A percentile compares a stretch with the other conserved stretches of the same genome.
Conservation (phyloP, 768 basidiomycete genomes). For the Phylloporus sp. region DNA sequence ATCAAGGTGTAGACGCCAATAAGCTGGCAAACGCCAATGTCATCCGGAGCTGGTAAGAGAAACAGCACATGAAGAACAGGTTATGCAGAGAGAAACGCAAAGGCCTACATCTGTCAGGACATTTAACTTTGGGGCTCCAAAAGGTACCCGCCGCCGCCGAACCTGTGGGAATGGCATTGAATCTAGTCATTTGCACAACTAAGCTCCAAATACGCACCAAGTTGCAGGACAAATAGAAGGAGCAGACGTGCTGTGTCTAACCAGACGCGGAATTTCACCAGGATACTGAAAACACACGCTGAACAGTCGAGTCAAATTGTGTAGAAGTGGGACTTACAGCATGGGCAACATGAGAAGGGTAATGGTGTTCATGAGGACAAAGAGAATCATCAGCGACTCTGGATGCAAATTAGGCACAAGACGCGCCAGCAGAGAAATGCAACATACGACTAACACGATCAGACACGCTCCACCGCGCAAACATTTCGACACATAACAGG, state of each 20-base stretch:
- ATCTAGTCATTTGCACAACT: not conserved
- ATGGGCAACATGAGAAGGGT: conserved; percentile 41
- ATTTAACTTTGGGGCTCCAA: conserved; percentile 42
- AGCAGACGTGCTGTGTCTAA: conserved; percentile 50
- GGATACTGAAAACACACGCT: conserved; percentile 32
- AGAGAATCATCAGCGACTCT: conserved; percentile 39
- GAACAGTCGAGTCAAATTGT: not conserved
- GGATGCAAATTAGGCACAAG: not conserved
- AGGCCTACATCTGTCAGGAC: conserved; percentile 40
- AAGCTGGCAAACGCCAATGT: conserved; percentile 44
- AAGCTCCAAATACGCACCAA: conserved; percentile 37
- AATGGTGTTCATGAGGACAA: conserved; percentile 39
- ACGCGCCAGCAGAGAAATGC: not conserved
- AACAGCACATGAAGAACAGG: not conserved
- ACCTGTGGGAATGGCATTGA: conserved; percentile 27
- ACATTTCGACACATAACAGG: conserved; percentile 44
- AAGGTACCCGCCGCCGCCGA: conserved; percentile 40
- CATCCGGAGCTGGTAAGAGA: conserved; percentile 34
- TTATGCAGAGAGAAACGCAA: not conserved
- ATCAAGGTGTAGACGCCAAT: conserved; percentile 47
- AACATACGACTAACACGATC: conserved; percentile 44
- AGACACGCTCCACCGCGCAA: conserved; percentile 44
- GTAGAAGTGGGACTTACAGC: conserved; percentile 34
- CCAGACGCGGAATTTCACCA: conserved; percentile 49
- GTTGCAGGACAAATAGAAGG: conserved; percentile 43